Evolutionary conservation across 1,139 yeast species (phyloP), one percentile per base, ranked within the genome.

Genomic region (Yamadazyma membranifaciens): DNA sequence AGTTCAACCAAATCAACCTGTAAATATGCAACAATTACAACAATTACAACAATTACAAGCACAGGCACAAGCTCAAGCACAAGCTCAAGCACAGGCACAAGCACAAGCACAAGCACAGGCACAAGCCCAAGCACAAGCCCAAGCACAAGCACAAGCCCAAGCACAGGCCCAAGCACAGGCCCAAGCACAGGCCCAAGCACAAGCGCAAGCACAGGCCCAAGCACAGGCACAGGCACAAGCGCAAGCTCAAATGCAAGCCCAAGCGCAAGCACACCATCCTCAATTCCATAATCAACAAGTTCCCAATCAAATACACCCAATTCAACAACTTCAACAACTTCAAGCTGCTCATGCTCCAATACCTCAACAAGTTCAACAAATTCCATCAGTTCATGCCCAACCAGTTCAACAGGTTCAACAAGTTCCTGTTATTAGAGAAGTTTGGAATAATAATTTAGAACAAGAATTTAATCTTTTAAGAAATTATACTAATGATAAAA

Each of bases 371-470:
- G 35, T 46, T 5, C 53, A 45, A 25, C 51, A 44, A 33, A 40
- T 43, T 15, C 50, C 43, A 34, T 34, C 40, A 12, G 47, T 41
- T 9, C 36, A 31, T 13, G 40, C 38, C 20, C 39, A 33, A 10
- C 40, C 38, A 30, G 11, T 24, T 22, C 36, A 37, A 22, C 39
- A 38, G 14, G 38, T 38, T 20, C 46, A 37, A 3, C 56, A 47
- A 31, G 52, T 58, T 7, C 79, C 81, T 3, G 62, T 70, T 39
- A 71, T 78, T 39, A 69, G 76, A 49, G 81, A 91, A 52, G 98
- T 92, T 12, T 92, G 98, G 97, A 76, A 73, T 38, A 81, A 82
- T 56, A 92, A 91, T 59, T 69, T 92, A 50, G 89, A 87, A 53
- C 80, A 79, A 46, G 97, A 91, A 58, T 84, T 92, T 70, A 80